phyloP scores from a whole-genome alignment of 768 basidiomycete species.

The Mycena filopes region DNA sequence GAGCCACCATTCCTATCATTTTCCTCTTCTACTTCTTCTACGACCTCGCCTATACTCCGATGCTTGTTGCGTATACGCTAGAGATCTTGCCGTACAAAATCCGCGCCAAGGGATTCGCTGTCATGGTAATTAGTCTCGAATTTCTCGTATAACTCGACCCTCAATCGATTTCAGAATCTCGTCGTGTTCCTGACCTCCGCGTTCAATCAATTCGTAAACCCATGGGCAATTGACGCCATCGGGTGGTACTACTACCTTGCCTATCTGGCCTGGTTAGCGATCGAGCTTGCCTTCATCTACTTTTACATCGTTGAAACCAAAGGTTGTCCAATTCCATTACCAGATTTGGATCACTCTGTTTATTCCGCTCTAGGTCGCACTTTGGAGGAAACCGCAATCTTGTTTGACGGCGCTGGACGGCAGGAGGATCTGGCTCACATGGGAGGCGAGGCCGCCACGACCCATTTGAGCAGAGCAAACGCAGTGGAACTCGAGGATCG shows the following conservation, averaged over 20 bases:
- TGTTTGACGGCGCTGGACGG: slow-evolving; percentile 73
- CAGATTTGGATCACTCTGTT: slow-evolving; percentile 24
- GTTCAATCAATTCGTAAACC: slow-evolving; percentile 85
- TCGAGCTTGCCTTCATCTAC: slow-evolving; percentile 69
- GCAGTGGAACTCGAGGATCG: slow-evolving; percentile 24
- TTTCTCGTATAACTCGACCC: slow-evolving; percentile 6
- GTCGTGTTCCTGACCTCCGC: slow-evolving; percentile 72
- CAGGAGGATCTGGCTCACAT: slow-evolving; percentile 55
- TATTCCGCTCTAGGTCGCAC: slow-evolving; percentile 57
- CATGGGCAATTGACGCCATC: slow-evolving; percentile 71
- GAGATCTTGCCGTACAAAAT: slow-evolving; percentile 87
- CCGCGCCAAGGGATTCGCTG: slow-evolving; percentile 82
- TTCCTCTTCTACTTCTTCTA: slow-evolving; percentile 66
- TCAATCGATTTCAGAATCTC: slow-evolving; percentile 58
- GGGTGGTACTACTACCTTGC: slow-evolving; percentile 68
- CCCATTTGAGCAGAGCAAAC: slow-evolving; percentile 34
- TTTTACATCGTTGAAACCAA: slow-evolving; percentile 70
- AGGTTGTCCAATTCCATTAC: too few relatives aligned
- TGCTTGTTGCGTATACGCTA: slow-evolving; percentile 65
- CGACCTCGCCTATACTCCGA: slow-evolving; percentile 82
- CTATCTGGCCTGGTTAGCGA: slow-evolving; percentile 70
- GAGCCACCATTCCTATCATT: slow-evolving; percentile 73
- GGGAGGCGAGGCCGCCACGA: slow-evolving; percentile 60
- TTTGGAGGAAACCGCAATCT: slow-evolving; percentile 76
- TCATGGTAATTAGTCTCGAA: slow-evolving; percentile 63